Evolutionary conservation across 305 asterid species (phyloP), one percentile per base, ranked within the genome.

Genomic region (Plantago rigida): DNA sequence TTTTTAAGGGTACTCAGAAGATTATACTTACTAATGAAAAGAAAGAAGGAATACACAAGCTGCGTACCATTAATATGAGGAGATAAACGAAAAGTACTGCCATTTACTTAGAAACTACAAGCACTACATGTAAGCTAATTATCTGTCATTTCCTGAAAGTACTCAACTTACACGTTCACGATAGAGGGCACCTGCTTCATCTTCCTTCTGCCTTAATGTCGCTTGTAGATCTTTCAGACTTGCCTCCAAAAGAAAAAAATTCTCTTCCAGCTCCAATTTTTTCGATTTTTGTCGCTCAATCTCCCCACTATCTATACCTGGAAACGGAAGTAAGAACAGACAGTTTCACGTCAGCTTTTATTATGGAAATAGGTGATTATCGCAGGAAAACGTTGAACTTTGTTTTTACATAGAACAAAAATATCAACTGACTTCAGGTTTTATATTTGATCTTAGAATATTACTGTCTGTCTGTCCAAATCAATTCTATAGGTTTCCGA

Each of bases 261-360:
- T 22, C 50, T 75, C 82, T 52, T 83, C 85, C 72, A 80, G 72
- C 72, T 76, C 86, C 17, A 15, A 56, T 72, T 71, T 82, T 70
- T 67, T 78, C 42, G 76, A 62, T 72, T 72, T 83, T 53, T 63
- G 63, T 22, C 59, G 57, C 58, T 91, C 93, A 65, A 91, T 75
- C 81, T 91, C 98, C 58, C 84, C 85, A 58, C 74, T 81, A 62
- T 91, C 96, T 73, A 73, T 71, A 83, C 80, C 98, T 91, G 77
- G 42, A 67, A 71, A 47, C 52, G 54, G 56, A 70, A 56, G 70
- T 26, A 67, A 61, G 15, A 39, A 28, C 26, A 51, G 47, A 56
- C 44, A n/a, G 11, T n/a, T 51, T 56, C 59, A 50, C 52, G 41
- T 65, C 47, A 34, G 62, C 56, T 45, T 42, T 50, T 45, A 47